Evolutionary conservation across 1,284 basidiomycete genomes (phyloP).

Genomic region (Leccinum pachyderme): DNA sequence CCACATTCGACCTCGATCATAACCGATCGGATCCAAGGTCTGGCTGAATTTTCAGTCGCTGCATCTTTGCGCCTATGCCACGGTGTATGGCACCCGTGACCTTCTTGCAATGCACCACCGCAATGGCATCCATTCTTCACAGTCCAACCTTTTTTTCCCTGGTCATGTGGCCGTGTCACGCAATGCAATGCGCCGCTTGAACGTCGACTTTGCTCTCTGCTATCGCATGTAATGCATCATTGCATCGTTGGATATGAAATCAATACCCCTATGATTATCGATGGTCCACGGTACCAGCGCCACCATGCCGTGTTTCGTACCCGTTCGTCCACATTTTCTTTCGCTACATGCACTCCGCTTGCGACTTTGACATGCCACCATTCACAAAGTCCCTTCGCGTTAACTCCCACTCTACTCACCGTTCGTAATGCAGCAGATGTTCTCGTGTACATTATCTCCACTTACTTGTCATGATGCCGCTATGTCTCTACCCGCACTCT

Average conservation of each 20-base stretch:
- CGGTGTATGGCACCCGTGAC: slow-evolving; percentile 5
- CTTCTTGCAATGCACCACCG: slow-evolving; percentile 9
- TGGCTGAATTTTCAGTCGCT: no score
- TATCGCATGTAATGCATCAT: slow-evolving; percentile 14
- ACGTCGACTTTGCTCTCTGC: slow-evolving; percentile 11
- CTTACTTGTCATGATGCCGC: slow-evolving; percentile 3
- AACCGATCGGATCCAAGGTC: slow-evolving; percentile 19
- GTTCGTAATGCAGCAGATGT: slow-evolving; percentile 3
- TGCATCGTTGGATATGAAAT: slow-evolving; percentile 31
- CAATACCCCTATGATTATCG: slow-evolving; percentile 25
- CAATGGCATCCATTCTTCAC: slow-evolving; percentile 15
- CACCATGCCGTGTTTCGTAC: slow-evolving; percentile 9
- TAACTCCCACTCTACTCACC: slow-evolving; percentile 2
- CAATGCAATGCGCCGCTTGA: slow-evolving; percentile 9
- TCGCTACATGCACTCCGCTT: slow-evolving; percentile 2
- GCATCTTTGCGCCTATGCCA: slow-evolving; percentile 10
- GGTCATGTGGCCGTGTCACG: slow-evolving; percentile 3
- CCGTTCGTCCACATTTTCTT: slow-evolving; percentile 14
- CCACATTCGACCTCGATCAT: slow-evolving; percentile 5
- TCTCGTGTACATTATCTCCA: slow-evolving; percentile 8
- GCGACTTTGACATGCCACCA: background rate
- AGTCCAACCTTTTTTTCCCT: background rate
- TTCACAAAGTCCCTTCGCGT: slow-evolving; percentile 6
- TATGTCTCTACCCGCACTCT: background rate
- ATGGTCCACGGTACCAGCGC: slow-evolving; percentile 9